Base-by-base conservation (phyloP, 208 protist genomes). In the Leishmania guyanensis region DNA sequence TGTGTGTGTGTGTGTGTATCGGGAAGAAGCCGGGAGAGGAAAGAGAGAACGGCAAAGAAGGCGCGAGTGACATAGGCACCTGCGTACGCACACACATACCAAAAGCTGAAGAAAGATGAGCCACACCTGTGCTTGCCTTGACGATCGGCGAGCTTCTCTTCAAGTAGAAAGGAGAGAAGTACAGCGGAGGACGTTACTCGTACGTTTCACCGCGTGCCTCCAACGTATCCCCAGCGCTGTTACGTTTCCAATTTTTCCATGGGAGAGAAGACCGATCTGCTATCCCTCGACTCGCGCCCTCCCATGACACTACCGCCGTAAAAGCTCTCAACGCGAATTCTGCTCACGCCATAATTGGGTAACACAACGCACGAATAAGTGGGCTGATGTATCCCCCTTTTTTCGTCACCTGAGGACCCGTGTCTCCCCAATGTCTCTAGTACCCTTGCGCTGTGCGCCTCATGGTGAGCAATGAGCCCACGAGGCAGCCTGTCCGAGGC, bases 21-120 rank as follows among this genome's bases (percentile, higher is more conserved):
- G 3, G 3, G 26, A 56, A 75, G 58, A 83, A n/a, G 77, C 51
- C 29, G 14, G 56, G 20, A 46, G 69, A 77, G 17, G 56, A 65
- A 64, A 33, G 70, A 53, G 20, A 26, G 12, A 20, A 54, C 3
- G 26, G n/a, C 6, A 74, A 74, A 36, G 46, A 10, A 74, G 26
- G 26, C 16, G 46, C 33, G 70, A 33, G 26, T 36, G 26, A 36
- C 46, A 54, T 74, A 29, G 16, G 4, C 26, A 10, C 12, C 12
- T 5, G 16, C 43, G 70, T 54, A 29, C 26, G 48, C 12, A 36
- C 26, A 36, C 70, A 33, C 20, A 26, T 39, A 51, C 46, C 46
- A 39, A 8, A 6, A 33, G 46, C 46, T 22, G 14, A 26, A 74
- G n/a, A 10, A 56, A 56, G 16, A 17, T 33, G 46, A 39, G 36